phyloP scores from a whole-genome alignment of 441 rosid genomes.

The Metrosideros polymorpha region DNA sequence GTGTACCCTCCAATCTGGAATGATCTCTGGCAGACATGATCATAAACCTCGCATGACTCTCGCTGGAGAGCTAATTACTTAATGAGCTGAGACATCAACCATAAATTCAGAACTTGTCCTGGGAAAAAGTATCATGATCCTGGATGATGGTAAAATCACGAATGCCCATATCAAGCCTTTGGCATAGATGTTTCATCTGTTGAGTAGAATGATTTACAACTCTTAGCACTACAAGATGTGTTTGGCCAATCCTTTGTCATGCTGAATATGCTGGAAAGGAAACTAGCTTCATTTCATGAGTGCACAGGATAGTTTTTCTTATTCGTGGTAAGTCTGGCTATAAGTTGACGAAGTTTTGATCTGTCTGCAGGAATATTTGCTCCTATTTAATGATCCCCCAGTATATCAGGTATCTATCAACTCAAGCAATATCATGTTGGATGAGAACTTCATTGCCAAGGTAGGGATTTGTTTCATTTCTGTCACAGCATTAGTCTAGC shows the following conservation, averaged over 20 bases:
- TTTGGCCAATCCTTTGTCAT: background rate
- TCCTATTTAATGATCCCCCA: constrained; percentile 59
- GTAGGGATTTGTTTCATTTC: constrained; percentile 15
- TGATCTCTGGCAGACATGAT: background rate
- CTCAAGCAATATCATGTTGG: constrained; percentile 79
- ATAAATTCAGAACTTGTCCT: background rate
- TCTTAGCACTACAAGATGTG: background rate
- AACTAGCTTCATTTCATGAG: background rate
- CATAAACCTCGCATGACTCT: background rate
- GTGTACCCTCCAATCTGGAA: background rate
- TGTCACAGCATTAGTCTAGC: background rate
- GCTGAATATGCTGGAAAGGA: background rate
- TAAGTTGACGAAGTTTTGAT: background rate
- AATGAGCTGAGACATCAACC: background rate
- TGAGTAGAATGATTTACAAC: background rate
- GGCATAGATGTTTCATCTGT: background rate
- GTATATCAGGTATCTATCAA: constrained; percentile 54
- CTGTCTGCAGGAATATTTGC: constrained; percentile 63
- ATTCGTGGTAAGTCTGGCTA: background rate
- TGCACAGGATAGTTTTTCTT: background rate
- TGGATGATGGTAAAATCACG: background rate
- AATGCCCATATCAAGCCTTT: background rate
- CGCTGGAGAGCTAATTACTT: background rate
- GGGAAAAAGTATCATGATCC: background rate
- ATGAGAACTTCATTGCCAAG: constrained; percentile 79